A percentile compares a stretch with the other conserved stretches of the same genome.
These are phyloP conservation scores for Basipetospora sp. DNA, from an alignment of 2,329 filamentous ascomycete species.

Conservation along the genomic window DNA sequence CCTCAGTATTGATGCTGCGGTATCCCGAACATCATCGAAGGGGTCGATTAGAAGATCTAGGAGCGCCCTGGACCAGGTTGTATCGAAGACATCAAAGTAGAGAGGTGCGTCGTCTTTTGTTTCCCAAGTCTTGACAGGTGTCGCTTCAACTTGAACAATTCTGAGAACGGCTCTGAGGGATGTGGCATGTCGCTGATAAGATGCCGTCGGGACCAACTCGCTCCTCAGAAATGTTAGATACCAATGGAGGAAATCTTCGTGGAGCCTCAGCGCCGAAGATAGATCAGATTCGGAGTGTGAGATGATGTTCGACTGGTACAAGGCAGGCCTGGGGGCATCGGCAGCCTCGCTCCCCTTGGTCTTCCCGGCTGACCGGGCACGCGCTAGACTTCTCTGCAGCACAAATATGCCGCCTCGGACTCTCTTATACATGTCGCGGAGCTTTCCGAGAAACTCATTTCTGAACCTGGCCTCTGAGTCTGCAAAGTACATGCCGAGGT, in stretches of 20 bases:
- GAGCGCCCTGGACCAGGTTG: conserved; percentile 45
- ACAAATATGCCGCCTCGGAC: conserved; percentile 51
- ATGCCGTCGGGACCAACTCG: conserved; percentile 66
- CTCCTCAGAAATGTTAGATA: conserved; percentile 56
- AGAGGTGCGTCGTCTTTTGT: conserved; percentile 23
- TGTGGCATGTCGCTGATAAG: conserved; percentile 80
- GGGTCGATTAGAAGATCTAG: conserved; percentile 74
- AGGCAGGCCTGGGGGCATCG: conserved; percentile 15
- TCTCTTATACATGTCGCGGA: conserved; percentile 63
- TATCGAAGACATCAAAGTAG: conserved; percentile 29
- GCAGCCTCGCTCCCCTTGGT: neutral
- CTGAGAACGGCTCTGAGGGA: conserved; percentile 56
- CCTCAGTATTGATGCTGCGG: conserved; percentile 34
- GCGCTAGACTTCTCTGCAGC: conserved; percentile 29
- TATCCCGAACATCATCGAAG: conserved; percentile 75
- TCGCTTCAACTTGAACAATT: conserved; percentile 56
- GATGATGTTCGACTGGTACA: conserved; percentile 26
- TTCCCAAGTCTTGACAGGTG: conserved; percentile 28
- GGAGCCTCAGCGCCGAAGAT: conserved; percentile 29
- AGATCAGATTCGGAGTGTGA: conserved; percentile 24
- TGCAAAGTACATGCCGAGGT: conserved; percentile 59
- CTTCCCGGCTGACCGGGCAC: neutral
- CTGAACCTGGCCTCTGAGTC: conserved; percentile 79
- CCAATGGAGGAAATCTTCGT: conserved; percentile 55
- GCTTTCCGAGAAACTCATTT: conserved; percentile 61